Evolutionary conservation across 2,329 filamentous ascomycete genomes (phyloP).

Genomic region (Colletotrichum magnum): DNA sequence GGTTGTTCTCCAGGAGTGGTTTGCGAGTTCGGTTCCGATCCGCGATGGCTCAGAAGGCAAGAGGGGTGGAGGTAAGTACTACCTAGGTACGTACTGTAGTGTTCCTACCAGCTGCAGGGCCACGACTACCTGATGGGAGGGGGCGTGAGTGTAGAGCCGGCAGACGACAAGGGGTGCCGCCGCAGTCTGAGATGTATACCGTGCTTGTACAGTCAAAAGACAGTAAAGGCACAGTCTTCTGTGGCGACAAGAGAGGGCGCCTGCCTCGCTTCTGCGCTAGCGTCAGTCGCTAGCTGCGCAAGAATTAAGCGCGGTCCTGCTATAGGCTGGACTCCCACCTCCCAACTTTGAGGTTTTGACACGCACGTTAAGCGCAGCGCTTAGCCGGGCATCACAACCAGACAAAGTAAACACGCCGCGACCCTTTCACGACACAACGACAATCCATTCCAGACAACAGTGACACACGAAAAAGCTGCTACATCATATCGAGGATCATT

Average conservation of each 20-base stretch:
- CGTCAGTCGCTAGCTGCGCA: slow-evolving; percentile 20
- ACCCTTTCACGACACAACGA: slow-evolving; percentile 12
- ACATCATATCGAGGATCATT: background rate
- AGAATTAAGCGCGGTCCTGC: slow-evolving; percentile 36
- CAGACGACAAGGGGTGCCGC: background rate
- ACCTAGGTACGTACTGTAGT: too few species aligned
- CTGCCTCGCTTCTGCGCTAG: slow-evolving; percentile 36
- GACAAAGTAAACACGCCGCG: slow-evolving; percentile 39
- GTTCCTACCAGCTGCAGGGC: too few species aligned
- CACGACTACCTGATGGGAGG: background rate
- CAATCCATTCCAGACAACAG: background rate
- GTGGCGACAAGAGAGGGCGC: background rate
- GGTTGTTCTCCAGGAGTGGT: slow-evolving; percentile 5
- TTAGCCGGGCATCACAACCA: slow-evolving; percentile 32
- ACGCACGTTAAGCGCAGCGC: slow-evolving; percentile 39
- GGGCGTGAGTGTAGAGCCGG: slow-evolving; percentile 28
- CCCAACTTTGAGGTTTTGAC: slow-evolving; percentile 23
- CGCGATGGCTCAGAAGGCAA: slow-evolving; percentile 22
- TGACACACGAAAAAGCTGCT: background rate
- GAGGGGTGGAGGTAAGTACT: slow-evolving; percentile 3
- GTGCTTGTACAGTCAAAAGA: rapidly evolving
- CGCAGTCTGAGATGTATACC: background rate
- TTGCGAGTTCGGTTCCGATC: slow-evolving; percentile 11
- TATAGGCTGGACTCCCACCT: slow-evolving; percentile 28
- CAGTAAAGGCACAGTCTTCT: too few species aligned